These are phyloP conservation scores for Myrmaecium sp. DNA, from an alignment of 2,329 filamentous ascomycete species.

Conservation along the genomic window DNA sequence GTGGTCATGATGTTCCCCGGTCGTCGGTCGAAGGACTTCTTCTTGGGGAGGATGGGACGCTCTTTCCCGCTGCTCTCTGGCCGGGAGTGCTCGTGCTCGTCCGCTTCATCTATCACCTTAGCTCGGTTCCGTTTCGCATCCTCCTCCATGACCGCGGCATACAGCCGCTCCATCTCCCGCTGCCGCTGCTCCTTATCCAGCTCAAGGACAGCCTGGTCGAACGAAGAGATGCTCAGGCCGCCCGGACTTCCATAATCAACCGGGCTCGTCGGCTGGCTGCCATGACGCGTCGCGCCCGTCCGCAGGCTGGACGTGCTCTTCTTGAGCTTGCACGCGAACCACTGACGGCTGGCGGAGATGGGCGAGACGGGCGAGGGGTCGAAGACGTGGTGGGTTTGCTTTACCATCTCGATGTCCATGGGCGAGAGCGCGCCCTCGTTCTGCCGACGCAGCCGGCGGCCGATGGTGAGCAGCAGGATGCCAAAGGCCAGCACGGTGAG, in stretches of 20 bases:
- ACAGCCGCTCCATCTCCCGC: conserved; percentile 75
- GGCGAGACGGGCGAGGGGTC: conserved; percentile 17
- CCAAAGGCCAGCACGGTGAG: conserved; percentile 60
- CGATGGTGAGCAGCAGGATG: conserved; percentile 33
- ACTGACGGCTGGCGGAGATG: conserved; percentile 15
- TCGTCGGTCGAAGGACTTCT: conserved; percentile 1
- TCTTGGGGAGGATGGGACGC: conserved; percentile 8
- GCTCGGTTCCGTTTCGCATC: conserved; percentile 38
- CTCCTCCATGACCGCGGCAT: conserved; percentile 81
- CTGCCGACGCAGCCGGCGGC: conserved; percentile 25
- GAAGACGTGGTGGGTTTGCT: conserved; percentile 19
- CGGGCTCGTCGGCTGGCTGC: conserved; percentile 18
- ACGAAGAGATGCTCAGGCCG: conserved; percentile 45
- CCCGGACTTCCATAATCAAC: conserved; percentile 24
- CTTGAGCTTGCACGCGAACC: too few relatives aligned
- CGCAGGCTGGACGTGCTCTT: conserved; percentile 12
- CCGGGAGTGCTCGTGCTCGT: conserved; percentile 8
- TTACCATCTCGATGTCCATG: conserved; percentile 41
- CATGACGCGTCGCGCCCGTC: conserved; percentile 5
- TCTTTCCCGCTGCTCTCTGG: conserved; percentile 4
- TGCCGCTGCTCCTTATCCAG: conserved; percentile 60
- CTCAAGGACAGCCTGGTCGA: conserved; percentile 62
- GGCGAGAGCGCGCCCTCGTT: conserved; percentile 34
- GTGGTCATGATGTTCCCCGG: conserved; percentile 13
- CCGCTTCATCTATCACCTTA: conserved; percentile 9